phyloP scores from a whole-genome alignment of 164 flowering plant genomes.

The Piper betle region DNA sequence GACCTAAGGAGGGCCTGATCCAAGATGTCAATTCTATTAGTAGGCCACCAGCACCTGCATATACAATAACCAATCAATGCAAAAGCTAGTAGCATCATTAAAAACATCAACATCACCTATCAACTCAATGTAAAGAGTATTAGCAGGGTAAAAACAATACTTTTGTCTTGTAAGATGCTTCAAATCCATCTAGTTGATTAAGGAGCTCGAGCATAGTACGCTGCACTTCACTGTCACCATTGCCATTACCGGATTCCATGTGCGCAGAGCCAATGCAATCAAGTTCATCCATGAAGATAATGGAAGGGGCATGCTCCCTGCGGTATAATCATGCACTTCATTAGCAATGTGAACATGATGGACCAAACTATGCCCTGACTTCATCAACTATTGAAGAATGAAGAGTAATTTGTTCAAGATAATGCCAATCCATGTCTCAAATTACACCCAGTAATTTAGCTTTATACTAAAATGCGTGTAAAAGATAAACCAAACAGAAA shows the following conservation, averaged over 20 bases:
- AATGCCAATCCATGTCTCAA: too few relatives aligned
- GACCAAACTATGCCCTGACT: too few relatives aligned
- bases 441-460: not conserved
- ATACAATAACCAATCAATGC: too few relatives aligned
- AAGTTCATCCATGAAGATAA: slow-evolving; percentile 99
- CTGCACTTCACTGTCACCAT: slow-evolving; percentile 98
- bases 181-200: slow-evolving; percentile 97
- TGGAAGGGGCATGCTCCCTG: slow-evolving; percentile 97
- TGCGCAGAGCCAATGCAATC: slow-evolving; percentile 97
- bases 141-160: slow-evolving; percentile 15
- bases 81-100: too few relatives aligned
- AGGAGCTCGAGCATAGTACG: slow-evolving; percentile 98
- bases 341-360: too few relatives aligned
- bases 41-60: slow-evolving; percentile 86
- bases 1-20: slow-evolving; percentile 99
- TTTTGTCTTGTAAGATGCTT: slow-evolving; percentile 97
- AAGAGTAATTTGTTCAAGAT: too few relatives aligned
- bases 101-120: too few relatives aligned
- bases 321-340: slow-evolving; percentile 60
- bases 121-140: too few relatives aligned
- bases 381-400: too few relatives aligned
- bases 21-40: slow-evolving; percentile 87
- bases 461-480: not conserved
- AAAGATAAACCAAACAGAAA: not conserved
- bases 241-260: slow-evolving; percentile 98